A percentile compares a stretch with the other conserved stretches of the same genome.
Conservation (phyloP, 169 alveolate species). For the Plasmodium berghei region DNA sequence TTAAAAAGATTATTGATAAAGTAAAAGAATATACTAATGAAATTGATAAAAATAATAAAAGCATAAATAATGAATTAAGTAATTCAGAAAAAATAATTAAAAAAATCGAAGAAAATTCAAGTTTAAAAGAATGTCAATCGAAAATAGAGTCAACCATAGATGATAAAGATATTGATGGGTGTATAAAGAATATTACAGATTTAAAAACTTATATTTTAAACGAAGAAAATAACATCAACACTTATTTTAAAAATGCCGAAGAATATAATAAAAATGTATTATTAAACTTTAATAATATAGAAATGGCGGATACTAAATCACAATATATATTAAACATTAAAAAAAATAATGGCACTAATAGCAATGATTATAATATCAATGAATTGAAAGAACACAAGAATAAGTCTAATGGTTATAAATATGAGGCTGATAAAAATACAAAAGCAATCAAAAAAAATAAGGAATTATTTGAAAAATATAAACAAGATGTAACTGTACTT, state of each 20-base stretch:
- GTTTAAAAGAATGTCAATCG: no score
- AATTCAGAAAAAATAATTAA: no score
- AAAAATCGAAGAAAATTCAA: no score
- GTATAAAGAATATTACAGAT: no score
- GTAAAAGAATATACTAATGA: neutral
- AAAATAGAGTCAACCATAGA: no score
- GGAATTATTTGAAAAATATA: neutral
- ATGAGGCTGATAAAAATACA: neutral
- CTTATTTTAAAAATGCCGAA: neutral
- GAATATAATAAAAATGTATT: conserved; percentile 12
- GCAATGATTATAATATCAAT: neutral
- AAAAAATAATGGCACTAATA: neutral
- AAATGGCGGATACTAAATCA: conserved; percentile 6
- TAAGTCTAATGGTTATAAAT: neutral
- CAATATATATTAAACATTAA: neutral
- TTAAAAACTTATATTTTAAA: no score
- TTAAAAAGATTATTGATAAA: neutral
- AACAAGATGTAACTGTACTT: neutral
- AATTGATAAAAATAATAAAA: neutral
- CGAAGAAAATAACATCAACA: no score
- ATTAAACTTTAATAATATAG: neutral
- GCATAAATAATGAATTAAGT: neutral
- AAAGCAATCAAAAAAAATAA: neutral
- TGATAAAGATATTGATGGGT: no score
- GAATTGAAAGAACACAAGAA: neutral